Conservation (phyloP, 2,329 filamentous ascomycete species). For the Diplocarpon mali region DNA sequence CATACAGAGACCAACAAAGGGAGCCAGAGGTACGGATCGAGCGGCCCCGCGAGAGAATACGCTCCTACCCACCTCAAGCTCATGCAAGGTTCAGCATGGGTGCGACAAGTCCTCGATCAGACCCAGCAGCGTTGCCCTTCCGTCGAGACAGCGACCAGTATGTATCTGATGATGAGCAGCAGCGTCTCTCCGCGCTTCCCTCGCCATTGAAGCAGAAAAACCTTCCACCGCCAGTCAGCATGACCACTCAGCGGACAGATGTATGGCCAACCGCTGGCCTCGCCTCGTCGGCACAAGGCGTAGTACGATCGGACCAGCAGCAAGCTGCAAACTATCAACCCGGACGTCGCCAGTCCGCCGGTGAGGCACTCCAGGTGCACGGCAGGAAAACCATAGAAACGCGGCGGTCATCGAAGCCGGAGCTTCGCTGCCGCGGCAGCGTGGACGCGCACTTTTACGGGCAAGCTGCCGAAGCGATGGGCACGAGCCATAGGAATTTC, state of each 20-base stretch:
- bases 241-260: slow-evolving; percentile 6
- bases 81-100: slow-evolving; percentile 3
- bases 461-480: neutral
- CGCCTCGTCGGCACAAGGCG: neutral
- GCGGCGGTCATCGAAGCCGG: too few relatives aligned
- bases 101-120: neutral
- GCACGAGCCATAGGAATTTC: neutral
- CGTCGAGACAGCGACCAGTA: neutral
- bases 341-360: slow-evolving; percentile 9
- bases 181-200: neutral
- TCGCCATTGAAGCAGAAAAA: neutral
- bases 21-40: neutral
- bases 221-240: slow-evolving; percentile 2
- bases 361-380: slow-evolving; percentile 6
- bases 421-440: too few relatives aligned
- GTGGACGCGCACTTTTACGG: neutral
- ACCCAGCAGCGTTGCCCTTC: neutral
- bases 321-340: slow-evolving; percentile 9
- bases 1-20: neutral
- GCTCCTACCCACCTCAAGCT: neutral
- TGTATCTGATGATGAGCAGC: neutral
- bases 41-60: neutral
- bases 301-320: neutral
- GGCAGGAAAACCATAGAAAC: too few relatives aligned
- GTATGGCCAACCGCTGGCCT: neutral